phyloP scores from a whole-genome alignment of 2,329 filamentous ascomycete species.

The Triangularia verruculosa region DNA sequence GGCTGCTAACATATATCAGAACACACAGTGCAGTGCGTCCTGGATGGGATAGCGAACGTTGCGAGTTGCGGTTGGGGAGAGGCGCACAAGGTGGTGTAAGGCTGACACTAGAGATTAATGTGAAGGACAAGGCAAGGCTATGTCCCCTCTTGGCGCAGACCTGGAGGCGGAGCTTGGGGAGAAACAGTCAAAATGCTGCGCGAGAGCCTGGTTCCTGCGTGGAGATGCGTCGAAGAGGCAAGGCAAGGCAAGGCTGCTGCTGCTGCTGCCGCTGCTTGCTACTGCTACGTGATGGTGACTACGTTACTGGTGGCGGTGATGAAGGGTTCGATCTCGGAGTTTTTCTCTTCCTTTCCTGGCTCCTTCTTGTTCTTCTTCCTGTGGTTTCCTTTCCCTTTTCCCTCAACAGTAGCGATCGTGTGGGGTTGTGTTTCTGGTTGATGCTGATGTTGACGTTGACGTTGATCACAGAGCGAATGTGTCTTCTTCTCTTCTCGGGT shows the following conservation, averaged over 20 bases:
- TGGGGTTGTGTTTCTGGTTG: slow-evolving; percentile 15
- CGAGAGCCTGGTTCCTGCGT: not conserved
- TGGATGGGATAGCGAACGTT: slow-evolving; percentile 28
- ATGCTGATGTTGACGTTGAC: not conserved
- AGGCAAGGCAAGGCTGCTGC: not conserved
- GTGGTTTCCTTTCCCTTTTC: slow-evolving; percentile 21
- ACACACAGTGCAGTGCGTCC: slow-evolving; percentile 24
- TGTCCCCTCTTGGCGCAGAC: slow-evolving; percentile 12
- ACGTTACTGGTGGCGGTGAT: not conserved
- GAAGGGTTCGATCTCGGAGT: not conserved
- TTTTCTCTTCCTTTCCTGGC: slow-evolving; percentile 2
- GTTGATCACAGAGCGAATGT: not conserved
- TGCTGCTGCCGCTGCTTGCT: not conserved
- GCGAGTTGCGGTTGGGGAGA: slow-evolving; percentile 21
- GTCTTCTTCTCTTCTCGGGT: slow-evolving; percentile 3
- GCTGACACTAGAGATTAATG: slow-evolving; percentile 17
- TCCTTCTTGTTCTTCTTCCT: slow-evolving; percentile 20
- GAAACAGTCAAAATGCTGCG: not conserved
- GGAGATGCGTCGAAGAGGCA: not conserved
- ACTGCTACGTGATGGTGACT: not conserved
- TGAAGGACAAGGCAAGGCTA: slow-evolving; percentile 4
- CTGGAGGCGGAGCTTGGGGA: slow-evolving; percentile 5
- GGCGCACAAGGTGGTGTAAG: slow-evolving; percentile 14
- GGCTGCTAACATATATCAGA: slow-evolving; percentile 25
- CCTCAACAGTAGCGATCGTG: slow-evolving; percentile 40